These are phyloP conservation scores for Astragalus glycyphyllos DNA, from an alignment of 306 rosid genomes.

Conservation along the genomic window DNA sequence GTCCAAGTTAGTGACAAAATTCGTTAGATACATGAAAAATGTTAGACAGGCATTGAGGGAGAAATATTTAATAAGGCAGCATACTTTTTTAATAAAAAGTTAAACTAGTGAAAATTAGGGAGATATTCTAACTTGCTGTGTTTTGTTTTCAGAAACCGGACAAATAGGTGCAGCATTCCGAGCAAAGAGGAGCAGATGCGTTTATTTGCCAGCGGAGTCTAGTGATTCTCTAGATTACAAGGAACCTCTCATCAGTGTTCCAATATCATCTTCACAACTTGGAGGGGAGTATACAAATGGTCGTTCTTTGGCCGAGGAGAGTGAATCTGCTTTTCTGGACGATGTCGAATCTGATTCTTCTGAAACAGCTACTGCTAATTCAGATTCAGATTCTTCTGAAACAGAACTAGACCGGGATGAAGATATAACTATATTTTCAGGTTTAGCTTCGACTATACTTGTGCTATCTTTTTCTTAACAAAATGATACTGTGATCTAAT, in stretches of 20 bases:
- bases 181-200: slow-evolving; percentile 74
- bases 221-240: slow-evolving; percentile 77
- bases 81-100: slow-evolving; percentile 38
- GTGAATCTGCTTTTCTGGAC: slow-evolving; percentile 73
- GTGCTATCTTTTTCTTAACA: slow-evolving; percentile 21
- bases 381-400: slow-evolving; percentile 81
- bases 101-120: slow-evolving; percentile 42
- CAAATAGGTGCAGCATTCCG: slow-evolving; percentile 55
- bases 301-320: slow-evolving; percentile 64
- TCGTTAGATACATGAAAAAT: slow-evolving; percentile 46
- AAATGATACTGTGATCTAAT: slow-evolving; percentile 14
- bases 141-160: slow-evolving; percentile 67
- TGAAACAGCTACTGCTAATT: slow-evolving; percentile 61
- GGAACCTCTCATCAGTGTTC: slow-evolving; percentile 60
- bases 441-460: slow-evolving; percentile 46
- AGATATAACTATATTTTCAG: slow-evolving; percentile 76
- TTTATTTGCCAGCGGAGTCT: slow-evolving; percentile 72
- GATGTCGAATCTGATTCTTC: slow-evolving; percentile 69
- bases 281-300: slow-evolving; percentile 55
- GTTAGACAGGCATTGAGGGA: slow-evolving; percentile 43
- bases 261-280: slow-evolving; percentile 58
- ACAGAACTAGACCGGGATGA: slow-evolving; percentile 76
- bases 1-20: slow-evolving; percentile 47
- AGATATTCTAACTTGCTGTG: slow-evolving; percentile 45
- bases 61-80: slow-evolving; percentile 43